Percentiles rank a stretch among this genome's conserved stretches.
Evolutionary conservation across 2,329 filamentous ascomycete species (phyloP).

Genomic region (Paecilomyces niveus): DNA sequence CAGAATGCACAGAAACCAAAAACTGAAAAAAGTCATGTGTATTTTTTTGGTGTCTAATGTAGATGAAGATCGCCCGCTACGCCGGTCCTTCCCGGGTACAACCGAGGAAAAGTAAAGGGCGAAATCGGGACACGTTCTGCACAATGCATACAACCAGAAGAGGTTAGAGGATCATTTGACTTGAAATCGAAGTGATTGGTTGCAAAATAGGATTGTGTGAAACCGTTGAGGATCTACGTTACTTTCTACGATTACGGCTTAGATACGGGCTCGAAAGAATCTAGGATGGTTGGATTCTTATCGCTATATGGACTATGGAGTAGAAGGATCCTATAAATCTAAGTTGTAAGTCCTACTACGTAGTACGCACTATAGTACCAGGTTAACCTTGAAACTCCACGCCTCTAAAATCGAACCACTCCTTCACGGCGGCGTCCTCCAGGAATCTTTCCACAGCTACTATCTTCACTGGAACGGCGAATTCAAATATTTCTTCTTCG

Average conservation of each 20-base stretch:
- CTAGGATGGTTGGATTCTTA: no score
- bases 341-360: background rate
- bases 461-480: background rate
- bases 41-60: background rate
- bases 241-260: background rate
- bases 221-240: background rate
- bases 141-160: background rate
- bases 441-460: background rate
- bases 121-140: background rate
- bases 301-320: no score
- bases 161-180: background rate
- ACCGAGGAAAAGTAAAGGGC: background rate
- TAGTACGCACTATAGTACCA: background rate
- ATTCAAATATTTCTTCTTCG: background rate
- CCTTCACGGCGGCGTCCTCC: background rate
- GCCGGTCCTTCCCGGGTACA: background rate
- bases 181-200: background rate
- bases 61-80: background rate
- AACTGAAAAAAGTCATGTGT: background rate
- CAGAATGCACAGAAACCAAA: no score
- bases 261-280: no score
- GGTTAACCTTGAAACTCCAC: background rate
- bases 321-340: no score
- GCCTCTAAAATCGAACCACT: background rate
- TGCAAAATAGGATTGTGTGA: background rate